phyloP scores from a whole-genome alignment of 2,329 filamentous ascomycete genomes.

The Arthrobotrys megalospora region DNA sequence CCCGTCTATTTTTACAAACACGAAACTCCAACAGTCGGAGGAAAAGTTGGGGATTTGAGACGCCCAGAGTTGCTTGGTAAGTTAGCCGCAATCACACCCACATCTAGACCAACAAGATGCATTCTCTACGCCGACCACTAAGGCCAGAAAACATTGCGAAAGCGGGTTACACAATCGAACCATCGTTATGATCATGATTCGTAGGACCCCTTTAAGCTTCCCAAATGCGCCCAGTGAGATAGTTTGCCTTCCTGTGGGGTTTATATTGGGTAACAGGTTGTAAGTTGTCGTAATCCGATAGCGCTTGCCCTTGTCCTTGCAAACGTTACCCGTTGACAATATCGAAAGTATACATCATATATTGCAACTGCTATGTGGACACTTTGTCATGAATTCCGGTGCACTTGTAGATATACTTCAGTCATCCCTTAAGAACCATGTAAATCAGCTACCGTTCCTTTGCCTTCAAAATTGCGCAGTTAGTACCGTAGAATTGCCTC shows the following conservation, averaged over 20 bases:
- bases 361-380: constrained; percentile 32
- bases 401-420: constrained; percentile 3
- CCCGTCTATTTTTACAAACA: constrained; percentile 15
- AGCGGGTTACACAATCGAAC: constrained; percentile 11
- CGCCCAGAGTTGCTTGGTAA: constrained; percentile 24
- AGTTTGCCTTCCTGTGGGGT: constrained; percentile 8
- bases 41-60: constrained; percentile 33
- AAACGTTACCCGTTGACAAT: neutral
- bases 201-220: neutral
- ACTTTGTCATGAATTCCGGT: constrained; percentile 39
- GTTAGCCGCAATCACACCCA: constrained; percentile 46
- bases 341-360: neutral
- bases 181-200: neutral
- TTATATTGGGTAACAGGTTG: constrained; percentile 32
- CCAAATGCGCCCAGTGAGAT: neutral
- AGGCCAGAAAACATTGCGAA: neutral
- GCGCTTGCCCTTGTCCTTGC: constrained; percentile 19
- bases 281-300: constrained; percentile 42
- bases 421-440: neutral
- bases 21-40: constrained; percentile 7
- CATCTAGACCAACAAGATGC: constrained; percentile 17
- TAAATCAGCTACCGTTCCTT: neutral
- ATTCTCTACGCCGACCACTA: no score
- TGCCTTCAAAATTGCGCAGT: constrained; percentile 10
- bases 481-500: constrained; percentile 39